Conservation (phyloP, 2,329 filamentous ascomycete species). For the Zopfia rhizophila region DNA sequence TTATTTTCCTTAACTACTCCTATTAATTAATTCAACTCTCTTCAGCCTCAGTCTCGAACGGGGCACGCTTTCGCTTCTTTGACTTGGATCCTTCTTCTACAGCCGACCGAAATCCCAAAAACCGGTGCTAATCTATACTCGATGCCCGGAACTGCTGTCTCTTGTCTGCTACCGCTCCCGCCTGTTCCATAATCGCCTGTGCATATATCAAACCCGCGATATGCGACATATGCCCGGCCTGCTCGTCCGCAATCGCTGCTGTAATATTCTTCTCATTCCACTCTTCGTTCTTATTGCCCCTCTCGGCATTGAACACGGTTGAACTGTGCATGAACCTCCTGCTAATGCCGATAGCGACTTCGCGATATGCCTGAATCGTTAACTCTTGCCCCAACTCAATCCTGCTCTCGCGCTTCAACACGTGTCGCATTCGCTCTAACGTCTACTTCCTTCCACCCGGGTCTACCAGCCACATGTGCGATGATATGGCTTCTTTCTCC, state of each 20-base stretch:
- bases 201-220: conserved; percentile 23
- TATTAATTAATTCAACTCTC: conserved; percentile 10
- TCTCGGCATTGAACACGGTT: conserved; percentile 20
- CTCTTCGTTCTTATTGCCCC: conserved; percentile 23
- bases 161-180: conserved; percentile 15
- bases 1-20: conserved; percentile 15
- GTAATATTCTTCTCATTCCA: conserved; percentile 18
- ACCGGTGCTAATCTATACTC: conserved; percentile 29
- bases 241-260: conserved; percentile 13
- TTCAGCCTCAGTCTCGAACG: conserved; percentile 20
- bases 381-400: conserved; percentile 17
- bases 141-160: conserved; percentile 19
- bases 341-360: conserved; percentile 31
- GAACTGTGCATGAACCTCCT: conserved; percentile 24
- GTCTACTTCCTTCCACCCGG: conserved; percentile 19
- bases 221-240: conserved; percentile 21
- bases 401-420: conserved; percentile 24
- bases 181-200: conserved; percentile 23
- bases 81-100: conserved; percentile 1
- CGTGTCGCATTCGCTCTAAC: conserved; percentile 16
- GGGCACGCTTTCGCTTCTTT: conserved; percentile 16
- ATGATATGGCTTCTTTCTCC: conserved; percentile 22
- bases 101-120: conserved; percentile 24
- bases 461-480: conserved; percentile 23
- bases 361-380: conserved; percentile 21